Evolutionary conservation across 2,329 filamentous ascomycete species (phyloP), one percentile per base, ranked within the genome.

Genomic region (Sordariomycetes sp.): DNA sequence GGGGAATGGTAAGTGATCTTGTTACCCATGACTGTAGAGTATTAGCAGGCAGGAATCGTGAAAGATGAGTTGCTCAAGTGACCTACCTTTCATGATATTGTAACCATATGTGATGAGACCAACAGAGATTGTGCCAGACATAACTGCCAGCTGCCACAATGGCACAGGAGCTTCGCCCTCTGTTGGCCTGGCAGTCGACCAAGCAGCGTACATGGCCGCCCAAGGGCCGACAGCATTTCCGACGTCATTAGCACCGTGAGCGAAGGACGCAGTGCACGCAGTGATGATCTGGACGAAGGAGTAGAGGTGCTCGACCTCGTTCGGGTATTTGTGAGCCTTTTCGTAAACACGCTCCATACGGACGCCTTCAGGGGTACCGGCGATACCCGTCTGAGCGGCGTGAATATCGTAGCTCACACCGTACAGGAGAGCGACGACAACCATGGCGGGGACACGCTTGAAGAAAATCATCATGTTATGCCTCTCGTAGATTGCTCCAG

Each of bases 191-290:
- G 64, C 54, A 3, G 49, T 47, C 10, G 23, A 27, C 33, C 79
- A 84, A 30, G 77, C 72, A 15, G 66, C 58, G 64, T 83, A 84
- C 52, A 83, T 82, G 42, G 70, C 78, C 34, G 79, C 78, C 77
- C 78, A 83, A 36, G 72, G 70, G 23, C 79, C 79, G 42, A 76
- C 78, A 1, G 79, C 72, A 61, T 84, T 84, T 21, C 77, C 79
- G 35, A 86, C 77, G 49, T 87, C 82, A 53, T 87, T 86, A 53
- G 82, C 79, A 38, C 82, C 82, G 63, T 87, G 80, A 2, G 79
- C 78, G 46, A 85, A 84, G 3, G 78, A 82, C 21, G 79, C 79
- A 38, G 79, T 83, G 61, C 77, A 80, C 38, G 80, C 80, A 21
- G 79, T 81, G 38, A 80, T 53, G 39, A 82, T 50, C 51, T 81